Base-by-base conservation (phyloP, 345 rosid species). In the Lagerstroemia speciosa region DNA sequence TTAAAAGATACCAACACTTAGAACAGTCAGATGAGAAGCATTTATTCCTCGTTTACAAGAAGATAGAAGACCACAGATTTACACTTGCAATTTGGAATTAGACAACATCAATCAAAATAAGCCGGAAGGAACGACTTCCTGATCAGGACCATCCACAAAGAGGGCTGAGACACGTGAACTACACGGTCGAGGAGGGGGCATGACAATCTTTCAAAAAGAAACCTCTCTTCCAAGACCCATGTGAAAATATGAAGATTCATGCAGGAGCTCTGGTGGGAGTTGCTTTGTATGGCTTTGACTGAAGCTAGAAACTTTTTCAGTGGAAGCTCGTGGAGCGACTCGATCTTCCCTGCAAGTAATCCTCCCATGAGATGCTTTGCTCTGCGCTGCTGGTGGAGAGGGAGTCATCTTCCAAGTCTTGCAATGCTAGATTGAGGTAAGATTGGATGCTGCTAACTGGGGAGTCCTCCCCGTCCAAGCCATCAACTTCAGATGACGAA, bases 351-450 rank as follows among this genome's bases (percentile, higher is more conserved):
- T 77, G 80, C 66, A 88, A 80, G 83, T 94, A 94, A 67, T 88
- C 93, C 74, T 88, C 97, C 45, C 87, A 71, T 41, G 87, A 79
- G 64, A 88, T 38, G 61, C 82, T 77, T 63, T 79, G 87, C 71
- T 84, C 92, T 5, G 72, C 68, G 77, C 91, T 85, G 72, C 91
- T 87, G 37, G 67, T 66, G 2, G 96, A 88, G 67, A 79, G 66
- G 33, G 86, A 82, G 73, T 91, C 93, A 52, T 87, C 96, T 34
- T 87, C 97, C 78, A 90, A 55, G 74, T 88, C 98, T 53, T 87
- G 83, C 46, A 95, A 73, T 17, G 96, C 97, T 38, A 90, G 85
- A 77, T 86, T 92, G 57, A 92, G 90, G 81, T 92, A 96, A 40
- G 92, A 87, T 63, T 88, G 85, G 34, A 95, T 84, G 34, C 88